Evolutionary conservation across 2,329 filamentous ascomycete species (phyloP), one percentile per base, ranked within the genome.

Genomic region (Xylariales sp.): DNA sequence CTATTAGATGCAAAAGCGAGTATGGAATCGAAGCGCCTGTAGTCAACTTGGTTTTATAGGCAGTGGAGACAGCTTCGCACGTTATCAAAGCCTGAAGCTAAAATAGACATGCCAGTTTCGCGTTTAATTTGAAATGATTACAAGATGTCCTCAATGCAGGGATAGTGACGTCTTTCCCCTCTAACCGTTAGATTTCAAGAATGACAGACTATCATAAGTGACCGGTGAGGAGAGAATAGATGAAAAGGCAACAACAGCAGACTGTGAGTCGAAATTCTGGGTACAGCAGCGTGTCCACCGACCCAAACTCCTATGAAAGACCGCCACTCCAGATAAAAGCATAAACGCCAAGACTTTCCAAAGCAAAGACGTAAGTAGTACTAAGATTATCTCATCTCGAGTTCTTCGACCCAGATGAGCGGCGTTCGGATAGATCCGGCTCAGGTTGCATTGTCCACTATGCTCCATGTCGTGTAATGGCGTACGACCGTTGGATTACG

Each of bases 391-490:
- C 60, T 55, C 34, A 64, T 56, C 60, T 55, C 34, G 62, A 34
- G 59, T 69, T 64, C 34, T 62, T 60, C 49, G 46, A 50, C 58
- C 45, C 41, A 57, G 59, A 52, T 59, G n/a, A 46, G 18, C 57
- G 49, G 53, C 60, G 54, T 59, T 65, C 69, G 74, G 71, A 72
- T 71, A 70, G 61, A 73, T 71, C 72, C 73, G 71, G 45, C 64
- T 60, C 34, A 63, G 65, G 70, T 60, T 70, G 71, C 73, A 73
- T 73, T 63, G 68, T 67, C 63, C 72, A 65, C 71, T 56, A 68
- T 61, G 12, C 54, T 46, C 62, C 62, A 71, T 71, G 74, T 62
- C 66, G 74, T 76, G 75, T 67, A 72, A 76, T 74, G 73, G 65
- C 55, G 73, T 57, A 75, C 75, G 69, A 72, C 67, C 64, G 66